Evolutionary conservation across 495 filamentous ascomycete genomes (phyloP).

Genomic region (Amphirosellinia nigrospora): DNA sequence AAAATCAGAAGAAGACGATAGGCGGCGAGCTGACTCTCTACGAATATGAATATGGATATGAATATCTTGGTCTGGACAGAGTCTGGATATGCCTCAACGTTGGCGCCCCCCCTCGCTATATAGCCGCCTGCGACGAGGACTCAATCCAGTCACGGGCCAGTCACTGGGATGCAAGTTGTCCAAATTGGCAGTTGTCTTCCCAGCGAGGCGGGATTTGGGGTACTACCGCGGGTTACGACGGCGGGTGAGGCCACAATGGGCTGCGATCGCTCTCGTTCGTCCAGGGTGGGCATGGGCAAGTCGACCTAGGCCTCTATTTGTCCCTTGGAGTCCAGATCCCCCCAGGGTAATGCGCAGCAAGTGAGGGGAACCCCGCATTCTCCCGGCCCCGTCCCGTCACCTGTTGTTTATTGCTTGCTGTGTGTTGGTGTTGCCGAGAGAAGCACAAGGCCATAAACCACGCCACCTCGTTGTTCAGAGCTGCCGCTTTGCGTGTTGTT

Average conservation of each 20-base stretch:
- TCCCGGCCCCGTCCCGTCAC: constrained; percentile 12
- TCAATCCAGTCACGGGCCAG: constrained; percentile 13
- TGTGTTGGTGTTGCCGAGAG: constrained; percentile 12
- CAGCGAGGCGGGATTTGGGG: not conserved
- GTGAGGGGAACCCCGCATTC: constrained; percentile 23
- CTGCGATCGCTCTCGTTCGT: not conserved
- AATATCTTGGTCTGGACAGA: not conserved
- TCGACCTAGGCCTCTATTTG: not conserved
- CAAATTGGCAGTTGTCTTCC: constrained; percentile 19
- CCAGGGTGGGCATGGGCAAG: not conserved
- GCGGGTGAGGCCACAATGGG: not conserved
- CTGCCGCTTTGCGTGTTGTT: not conserved
- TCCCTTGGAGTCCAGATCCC: not conserved
- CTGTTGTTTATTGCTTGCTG: not conserved
- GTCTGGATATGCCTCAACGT: not conserved
- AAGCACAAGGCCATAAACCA: constrained; percentile 4
- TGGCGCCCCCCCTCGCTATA: constrained; percentile 16
- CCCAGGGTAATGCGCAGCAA: constrained; percentile 16
- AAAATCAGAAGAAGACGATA: not conserved
- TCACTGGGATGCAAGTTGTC: constrained; percentile 15
- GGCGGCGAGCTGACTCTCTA: constrained; percentile 12
- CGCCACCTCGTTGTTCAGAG: constrained; percentile 11
- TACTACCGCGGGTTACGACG: not conserved
- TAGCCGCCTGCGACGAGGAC: constrained; percentile 3
- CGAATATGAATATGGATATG: too few relatives aligned